Base-by-base conservation (phyloP, 75 land plant genomes). In the Larix kaempferi region DNA sequence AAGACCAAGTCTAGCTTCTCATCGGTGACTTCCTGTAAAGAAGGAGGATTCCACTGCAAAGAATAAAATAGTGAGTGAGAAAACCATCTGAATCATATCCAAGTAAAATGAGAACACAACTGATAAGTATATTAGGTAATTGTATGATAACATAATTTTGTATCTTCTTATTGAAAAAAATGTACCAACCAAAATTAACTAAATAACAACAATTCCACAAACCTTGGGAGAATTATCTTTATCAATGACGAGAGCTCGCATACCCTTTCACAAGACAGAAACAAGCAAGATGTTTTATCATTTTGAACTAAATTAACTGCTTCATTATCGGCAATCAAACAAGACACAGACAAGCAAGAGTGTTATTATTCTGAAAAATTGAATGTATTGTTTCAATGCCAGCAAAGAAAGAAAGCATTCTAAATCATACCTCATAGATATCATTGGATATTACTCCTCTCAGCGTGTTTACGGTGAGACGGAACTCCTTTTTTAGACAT, bases 221-320 rank as follows among this genome's bases (percentile, higher is more conserved):
- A 91, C 99, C 93, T 92, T 92, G 49, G 99, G 99, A 77, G 84
- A 60, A 77, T 95, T 95, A 80, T 95, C 99, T 74, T 92, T 95
- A 78, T 97, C 98, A 22, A 95, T 89, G 57, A 80, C 84, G 23
- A 88, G 75, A 78, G 98, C 91, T 84, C 98, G 80, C 6, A 94
- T 94, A 52, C 98, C 99, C 99, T 97, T 59, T 78, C 78, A 78
- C 61, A 75, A n/a, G 49, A 19, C 37, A 69, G 25, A 78, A 5
- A 23, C 27, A 78, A 21, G 56, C 56, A 73, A 52, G 61, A 4
- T 54, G 0, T 17, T 15, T 59, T 16, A 26, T 59, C 52, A 64
- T 21, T 61, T 16, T 37, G 21, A 11, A 26, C 56, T 22, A 55
- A 3, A 26, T n/a, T 11, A 57, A 75, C 15, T 17, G 58, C 17